These are phyloP conservation scores for Pythium brassicae DNA, from an alignment of 352 stramenopile species.

Conservation along the genomic window DNA sequence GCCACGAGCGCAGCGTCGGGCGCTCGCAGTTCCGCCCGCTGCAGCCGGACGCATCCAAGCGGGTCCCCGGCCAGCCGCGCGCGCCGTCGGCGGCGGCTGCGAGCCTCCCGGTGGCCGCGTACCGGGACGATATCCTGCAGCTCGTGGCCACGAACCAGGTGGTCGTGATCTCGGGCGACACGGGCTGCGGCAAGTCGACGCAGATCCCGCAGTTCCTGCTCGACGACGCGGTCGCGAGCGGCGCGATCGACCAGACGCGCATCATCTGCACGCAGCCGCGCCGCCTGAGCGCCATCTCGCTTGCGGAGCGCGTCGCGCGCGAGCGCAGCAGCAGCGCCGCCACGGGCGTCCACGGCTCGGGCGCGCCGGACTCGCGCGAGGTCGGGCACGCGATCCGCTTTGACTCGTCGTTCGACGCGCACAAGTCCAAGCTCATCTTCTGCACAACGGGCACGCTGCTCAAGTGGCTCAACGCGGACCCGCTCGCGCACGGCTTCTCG, in stretches of 20 bases:
- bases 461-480: constrained; percentile 79
- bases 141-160: constrained; percentile 77
- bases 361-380: constrained; percentile 18
- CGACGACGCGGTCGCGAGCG: constrained; percentile 70
- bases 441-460: constrained; percentile 95
- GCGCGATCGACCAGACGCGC: constrained; percentile 48
- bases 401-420: constrained; percentile 69
- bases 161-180: constrained; percentile 92
- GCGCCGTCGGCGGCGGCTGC: constrained; percentile 11
- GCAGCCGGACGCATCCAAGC: background rate
- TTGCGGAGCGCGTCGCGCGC: constrained; percentile 82
- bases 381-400: constrained; percentile 93
- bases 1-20: constrained; percentile 13
- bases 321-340: constrained; percentile 71
- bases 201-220: constrained; percentile 93
- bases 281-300: constrained; percentile 87
- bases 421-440: constrained; percentile 93
- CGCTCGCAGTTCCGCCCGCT: constrained; percentile 39
- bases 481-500: constrained; percentile 77
- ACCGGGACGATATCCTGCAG: constrained; percentile 62
- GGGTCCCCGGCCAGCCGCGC: background rate
- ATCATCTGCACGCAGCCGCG: constrained; percentile 94
- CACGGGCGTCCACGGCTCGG: constrained; percentile 16
- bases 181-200: constrained; percentile 92
- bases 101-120: constrained; percentile 55